Base-by-base conservation (phyloP, 345 rosid species). In the Rhizophora mangle region DNA sequence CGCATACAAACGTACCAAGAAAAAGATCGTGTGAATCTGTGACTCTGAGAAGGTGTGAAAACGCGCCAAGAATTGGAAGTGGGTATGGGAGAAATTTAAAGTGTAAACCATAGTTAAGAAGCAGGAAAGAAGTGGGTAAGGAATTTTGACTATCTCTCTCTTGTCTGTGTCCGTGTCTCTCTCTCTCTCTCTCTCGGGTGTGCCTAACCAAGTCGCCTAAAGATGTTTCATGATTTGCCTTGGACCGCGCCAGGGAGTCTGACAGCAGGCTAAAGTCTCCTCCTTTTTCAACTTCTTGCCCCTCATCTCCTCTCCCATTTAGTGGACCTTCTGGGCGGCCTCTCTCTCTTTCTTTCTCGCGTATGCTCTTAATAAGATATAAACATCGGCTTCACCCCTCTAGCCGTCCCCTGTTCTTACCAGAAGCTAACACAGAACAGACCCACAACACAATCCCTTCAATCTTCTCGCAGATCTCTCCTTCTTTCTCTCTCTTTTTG, bases 401-500 rank as follows among this genome's bases (percentile, higher is more conserved):
- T 39, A 24, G n/a, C 53, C 52, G 5, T 62, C 26, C 32, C 36
- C 29, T 57, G 53, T 60, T 10, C 19, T 15, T 64, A 55, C 26
- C 30, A 31, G 18, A 61, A 27, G 31, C 58, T 15, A 29, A 19
- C 3, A 30, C 11, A 26, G 56, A 39, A 49, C 57, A 71, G 67
- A 64, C 52, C 43, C 58, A 47, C 59, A 30, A 10, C 27, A 27
- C 73, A 26, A 49, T 60, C 52, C 66, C 55, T 56, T 55, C 24
- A 20, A 52, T 60, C 63, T 47, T 32, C 22, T 71, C 26, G 20
- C 67, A 72, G 83, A 79, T 82, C 80, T 79, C 66, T 49, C 70
- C 62, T 29, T 63, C 55, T 64, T 32, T 65, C 47, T 60, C 32
- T 43, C 16, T 43, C 18, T 43, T 43, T 13, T 71, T 71, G 71